Evolutionary conservation across 495 filamentous ascomycete species (phyloP), one percentile per base, ranked within the genome.

Genomic region (Neurospora sp.): DNA sequence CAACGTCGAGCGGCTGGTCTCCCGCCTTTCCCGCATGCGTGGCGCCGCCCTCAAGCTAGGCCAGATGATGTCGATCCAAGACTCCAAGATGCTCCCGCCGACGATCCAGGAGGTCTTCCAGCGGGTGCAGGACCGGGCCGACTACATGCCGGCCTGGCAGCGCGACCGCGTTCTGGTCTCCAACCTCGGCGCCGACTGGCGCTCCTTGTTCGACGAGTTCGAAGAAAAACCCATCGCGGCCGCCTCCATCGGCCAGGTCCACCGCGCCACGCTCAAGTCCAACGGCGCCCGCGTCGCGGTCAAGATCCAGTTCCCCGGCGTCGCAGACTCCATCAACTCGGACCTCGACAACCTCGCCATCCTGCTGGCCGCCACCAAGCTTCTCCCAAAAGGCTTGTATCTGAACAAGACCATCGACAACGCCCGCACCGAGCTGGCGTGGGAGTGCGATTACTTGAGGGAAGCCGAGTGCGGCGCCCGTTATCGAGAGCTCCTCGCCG

Each of bases 371-470:
- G 96, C 96, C 38, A 96, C 94, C 14, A 89, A 91, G 40, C 86
- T 99, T 40, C 85, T 99, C 20, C 96, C 96, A 0, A 94, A 93
- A 76, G 96, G 96, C 5, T 85, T 99, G 3, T 99, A 93, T 79
- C 90, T 99, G 8, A 91, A 99, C 81, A 97, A 96, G 78, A 99
- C 96, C 6, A 99, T 99, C 78, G 94, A 92, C 68, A 99, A 99
- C 79, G 95, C 95, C n/a, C 90, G 96, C 8, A 89, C 86, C 3
- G 96, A 99, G 80, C 87, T 99, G 4, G 94, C 85, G 9, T 99
- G 96, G 96, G 96, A 99, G 84, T 98, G 96, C 79, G 94, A 99
- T 82, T 99, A 99, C 81, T 76, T 89, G 71, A 89, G 96, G 48
- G 96, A 99, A 83, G 94, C 94, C 4, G 85, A 91, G 74, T 93